Conservation (phyloP, 192 early-diverging fungal genomes). For the Linnemannia elongata region DNA sequence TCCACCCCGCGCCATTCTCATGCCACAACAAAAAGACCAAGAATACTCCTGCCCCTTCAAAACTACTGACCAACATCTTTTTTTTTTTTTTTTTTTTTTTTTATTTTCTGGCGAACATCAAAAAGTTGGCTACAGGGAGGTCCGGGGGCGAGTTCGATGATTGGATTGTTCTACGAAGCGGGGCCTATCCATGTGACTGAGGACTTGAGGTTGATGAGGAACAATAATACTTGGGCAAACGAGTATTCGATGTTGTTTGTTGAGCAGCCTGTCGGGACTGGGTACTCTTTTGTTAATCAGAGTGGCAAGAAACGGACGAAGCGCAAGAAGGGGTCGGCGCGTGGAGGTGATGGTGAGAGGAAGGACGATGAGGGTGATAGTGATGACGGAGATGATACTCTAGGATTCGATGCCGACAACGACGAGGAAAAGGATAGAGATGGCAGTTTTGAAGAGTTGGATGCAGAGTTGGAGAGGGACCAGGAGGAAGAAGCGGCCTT, state of each 20-base stretch:
- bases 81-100: background rate
- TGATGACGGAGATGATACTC: background rate
- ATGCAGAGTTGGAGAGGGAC: background rate
- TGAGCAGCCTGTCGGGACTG: conserved; percentile 82
- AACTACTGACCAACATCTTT: too few relatives aligned
- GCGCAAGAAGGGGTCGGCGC: background rate
- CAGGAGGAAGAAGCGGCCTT: conserved; percentile 6
- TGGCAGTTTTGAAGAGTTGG: conserved; percentile 32
- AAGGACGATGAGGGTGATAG: background rate
- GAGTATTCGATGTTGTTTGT: conserved; percentile 79
- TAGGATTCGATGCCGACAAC: background rate
- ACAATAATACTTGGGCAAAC: conserved; percentile 73
- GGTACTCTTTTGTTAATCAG: conserved; percentile 38
- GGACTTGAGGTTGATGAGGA: conserved; percentile 61
- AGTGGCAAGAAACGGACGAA: conserved; percentile 36
- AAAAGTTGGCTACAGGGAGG: conserved; percentile 81
- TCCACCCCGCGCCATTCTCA: background rate
- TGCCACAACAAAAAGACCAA: too few relatives aligned
- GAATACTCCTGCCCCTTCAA: too few relatives aligned
- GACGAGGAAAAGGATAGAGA: conserved; percentile 30
- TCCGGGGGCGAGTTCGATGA: conserved; percentile 80
- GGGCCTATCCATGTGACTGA: conserved; percentile 73
- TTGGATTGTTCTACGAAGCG: conserved; percentile 72
- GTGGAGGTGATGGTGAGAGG: background rate
- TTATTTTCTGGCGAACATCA: background rate